Conservation (phyloP, 805 yeast genomes). For the Myxozyma neotropica region DNA sequence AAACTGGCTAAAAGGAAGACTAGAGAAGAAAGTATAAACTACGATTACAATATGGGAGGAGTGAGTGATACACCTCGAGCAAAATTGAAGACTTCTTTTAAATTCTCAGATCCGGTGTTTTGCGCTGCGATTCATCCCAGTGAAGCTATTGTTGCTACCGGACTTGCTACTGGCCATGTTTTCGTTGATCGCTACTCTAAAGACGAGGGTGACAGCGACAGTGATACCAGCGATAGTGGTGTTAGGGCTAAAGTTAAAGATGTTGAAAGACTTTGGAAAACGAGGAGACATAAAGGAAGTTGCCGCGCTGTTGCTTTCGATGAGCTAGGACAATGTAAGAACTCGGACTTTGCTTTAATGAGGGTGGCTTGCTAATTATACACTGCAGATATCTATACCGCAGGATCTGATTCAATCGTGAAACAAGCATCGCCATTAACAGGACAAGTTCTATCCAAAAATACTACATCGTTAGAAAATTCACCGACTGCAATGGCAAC, state of each 20-base stretch:
- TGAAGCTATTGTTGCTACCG: slow-evolving; percentile 24
- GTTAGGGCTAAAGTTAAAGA: slow-evolving; percentile 22
- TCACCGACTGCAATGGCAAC: slow-evolving; percentile 39
- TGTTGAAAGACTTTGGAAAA: slow-evolving; percentile 63
- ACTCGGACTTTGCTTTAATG: neutral
- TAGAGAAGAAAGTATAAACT: neutral
- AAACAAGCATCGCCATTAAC: slow-evolving; percentile 71
- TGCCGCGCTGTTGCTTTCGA: slow-evolving; percentile 74
- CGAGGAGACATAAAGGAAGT: slow-evolving; percentile 87
- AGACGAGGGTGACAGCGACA: slow-evolving; percentile 13
- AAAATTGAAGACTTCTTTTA: slow-evolving; percentile 3
- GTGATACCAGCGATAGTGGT: neutral
- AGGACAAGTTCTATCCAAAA: slow-evolving; percentile 74
- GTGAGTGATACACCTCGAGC: neutral
- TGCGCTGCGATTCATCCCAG: slow-evolving; percentile 25
- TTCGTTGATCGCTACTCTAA: slow-evolving; percentile 24
- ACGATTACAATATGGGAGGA: neutral
- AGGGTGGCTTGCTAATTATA: neutral
- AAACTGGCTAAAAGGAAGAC: no score
- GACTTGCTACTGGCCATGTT: slow-evolving; percentile 31
- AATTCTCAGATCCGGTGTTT: slow-evolving; percentile 19
- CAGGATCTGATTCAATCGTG: slow-evolving; percentile 78
- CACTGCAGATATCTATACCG: slow-evolving; percentile 53
- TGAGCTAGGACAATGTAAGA: slow-evolving; percentile 55
- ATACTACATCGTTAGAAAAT: slow-evolving; percentile 21